Evolutionary conservation across 2,329 filamentous ascomycete genomes (phyloP).

Genomic region (Fusarium duplospermum): DNA sequence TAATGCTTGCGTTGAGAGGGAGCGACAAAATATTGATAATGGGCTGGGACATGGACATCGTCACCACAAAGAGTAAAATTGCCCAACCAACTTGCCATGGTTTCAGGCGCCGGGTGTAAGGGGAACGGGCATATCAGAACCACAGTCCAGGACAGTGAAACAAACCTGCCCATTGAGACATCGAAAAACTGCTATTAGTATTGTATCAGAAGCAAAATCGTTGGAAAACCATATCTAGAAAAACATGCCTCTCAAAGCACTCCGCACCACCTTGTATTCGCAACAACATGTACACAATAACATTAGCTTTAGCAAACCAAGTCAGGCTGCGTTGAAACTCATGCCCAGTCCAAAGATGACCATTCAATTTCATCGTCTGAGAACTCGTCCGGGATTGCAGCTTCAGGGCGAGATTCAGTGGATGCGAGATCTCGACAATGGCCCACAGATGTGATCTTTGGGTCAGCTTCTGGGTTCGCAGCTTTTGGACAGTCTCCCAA

Average conservation of each 20-base stretch:
- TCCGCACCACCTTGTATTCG: not conserved
- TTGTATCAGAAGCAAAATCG: not conserved
- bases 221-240: not conserved
- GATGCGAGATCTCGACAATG: not conserved
- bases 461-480: not conserved
- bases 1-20: not conserved
- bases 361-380: not conserved
- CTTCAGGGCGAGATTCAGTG: not conserved
- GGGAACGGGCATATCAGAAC: not conserved
- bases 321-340: not conserved
- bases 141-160: not conserved
- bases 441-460: not conserved
- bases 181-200: not conserved
- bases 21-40: not conserved
- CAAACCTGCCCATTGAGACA: not conserved
- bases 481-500: not conserved
- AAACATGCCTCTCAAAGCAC: not conserved
- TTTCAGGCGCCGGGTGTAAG: not conserved
- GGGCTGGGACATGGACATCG: constrained; percentile 3
- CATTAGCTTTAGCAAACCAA: not conserved
- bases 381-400: not conserved
- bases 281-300: not conserved
- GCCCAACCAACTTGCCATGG: not conserved
- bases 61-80: not conserved
- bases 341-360: not conserved